Base-by-base conservation (phyloP, 148 eudicot species). In the Rhododendron ovatum region DNA sequence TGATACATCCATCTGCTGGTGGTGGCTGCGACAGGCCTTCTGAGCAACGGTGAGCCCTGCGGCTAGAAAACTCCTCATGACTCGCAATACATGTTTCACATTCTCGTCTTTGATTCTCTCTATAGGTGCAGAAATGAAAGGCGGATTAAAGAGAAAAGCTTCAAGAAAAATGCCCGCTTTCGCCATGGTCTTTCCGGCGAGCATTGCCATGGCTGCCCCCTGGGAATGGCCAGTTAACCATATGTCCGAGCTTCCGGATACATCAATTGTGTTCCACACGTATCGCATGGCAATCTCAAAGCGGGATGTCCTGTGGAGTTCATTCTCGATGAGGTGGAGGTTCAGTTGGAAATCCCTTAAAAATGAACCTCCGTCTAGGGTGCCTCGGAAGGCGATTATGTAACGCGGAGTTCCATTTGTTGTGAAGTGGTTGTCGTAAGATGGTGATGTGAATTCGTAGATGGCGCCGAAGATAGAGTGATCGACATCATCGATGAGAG, bases 141-240 rank as follows among this genome's bases (percentile, higher is more conserved):
- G 99, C 0, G 99, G 96, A 79, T 97, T 97, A 83, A 97, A 97
- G 77, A 97, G 91, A 81, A 92, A 94, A 5, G 96, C 84, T 24
- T 95, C 95, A 0, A 97, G 93, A 78, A 88, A 88, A 45, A 90
- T 87, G 20, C 98, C 95, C 20, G 30, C 83, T 76, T 88, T 91
- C 0, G 96, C 99, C 94, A 94, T 94, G 82, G 90, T 94, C 87
- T 94, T 97, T 2, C 98, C 99, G n/a, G 94, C 90, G 47, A 94
- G 94, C 89, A 95, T 87, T 28, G 93, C 96, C 93, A 97, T 93
- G 84, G 98, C 96, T 30, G 99, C 93, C 77, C 99, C 99, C 7
- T 95, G 85, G 39, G 99, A 97, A 84, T 93, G 97, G 37, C 99
- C 99, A 10, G 96, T 88, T 86, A 95, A 55, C 98, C 98, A 96